phyloP scores from a whole-genome alignment of 768 basidiomycete genomes.

The Boletus vinaceobasis region DNA sequence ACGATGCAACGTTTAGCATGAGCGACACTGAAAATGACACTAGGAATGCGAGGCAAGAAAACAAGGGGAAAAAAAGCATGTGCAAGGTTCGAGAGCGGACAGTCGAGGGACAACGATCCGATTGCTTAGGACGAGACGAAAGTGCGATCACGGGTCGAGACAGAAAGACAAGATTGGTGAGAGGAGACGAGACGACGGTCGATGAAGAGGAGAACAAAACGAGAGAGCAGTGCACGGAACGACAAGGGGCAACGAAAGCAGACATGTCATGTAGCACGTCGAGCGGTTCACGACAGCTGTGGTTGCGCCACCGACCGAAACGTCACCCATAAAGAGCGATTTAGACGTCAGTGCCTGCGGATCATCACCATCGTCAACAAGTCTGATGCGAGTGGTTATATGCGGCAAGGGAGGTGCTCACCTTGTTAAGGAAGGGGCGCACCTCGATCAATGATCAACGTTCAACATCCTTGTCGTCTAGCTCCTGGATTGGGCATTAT shows the following conservation, averaged over 20 bases:
- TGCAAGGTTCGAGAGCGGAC: constrained; percentile 1
- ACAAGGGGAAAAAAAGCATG: background rate
- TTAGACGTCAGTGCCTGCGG: background rate
- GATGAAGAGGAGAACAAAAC: background rate
- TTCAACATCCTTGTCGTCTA: background rate
- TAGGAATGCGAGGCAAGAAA: background rate
- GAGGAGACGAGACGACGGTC: too few relatives aligned
- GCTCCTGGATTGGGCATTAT: constrained; percentile 7
- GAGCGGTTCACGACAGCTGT: background rate
- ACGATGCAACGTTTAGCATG: background rate
- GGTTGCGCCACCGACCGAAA: background rate
- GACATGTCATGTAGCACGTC: background rate
- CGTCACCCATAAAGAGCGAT: background rate
- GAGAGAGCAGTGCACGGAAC: background rate
- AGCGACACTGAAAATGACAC: constrained; percentile 3
- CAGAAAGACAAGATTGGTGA: background rate
- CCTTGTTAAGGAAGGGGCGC: background rate
- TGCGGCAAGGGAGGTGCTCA: background rate
- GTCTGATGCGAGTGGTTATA: background rate
- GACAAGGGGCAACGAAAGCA: too few relatives aligned
- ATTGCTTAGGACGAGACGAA: background rate
- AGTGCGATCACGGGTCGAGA: background rate
- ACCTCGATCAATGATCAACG: constrained; percentile 6
- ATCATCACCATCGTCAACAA: background rate
- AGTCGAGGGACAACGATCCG: background rate